These are phyloP conservation scores for Salicornia ramosissima DNA, from an alignment of 148 eudicot species.

Conservation along the genomic window DNA sequence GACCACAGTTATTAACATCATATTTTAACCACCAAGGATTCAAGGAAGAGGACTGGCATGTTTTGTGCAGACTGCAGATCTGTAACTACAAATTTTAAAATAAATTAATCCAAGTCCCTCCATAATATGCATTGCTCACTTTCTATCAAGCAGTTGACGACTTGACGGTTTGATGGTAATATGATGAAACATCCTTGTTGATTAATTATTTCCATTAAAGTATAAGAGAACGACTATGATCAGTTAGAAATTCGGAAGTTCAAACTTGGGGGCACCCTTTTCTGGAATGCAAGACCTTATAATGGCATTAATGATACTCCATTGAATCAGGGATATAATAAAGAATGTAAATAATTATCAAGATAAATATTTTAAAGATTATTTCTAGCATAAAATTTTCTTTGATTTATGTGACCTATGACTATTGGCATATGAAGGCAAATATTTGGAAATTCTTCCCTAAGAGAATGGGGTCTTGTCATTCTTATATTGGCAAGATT, in stretches of 20 bases:
- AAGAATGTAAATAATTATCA: too few relatives aligned
- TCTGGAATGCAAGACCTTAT: neutral
- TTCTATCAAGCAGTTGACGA: neutral
- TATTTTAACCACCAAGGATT: neutral
- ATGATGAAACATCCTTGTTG: neutral
- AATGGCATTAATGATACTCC: too few relatives aligned
- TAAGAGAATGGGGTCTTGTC: too few relatives aligned
- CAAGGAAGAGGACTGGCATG: neutral
- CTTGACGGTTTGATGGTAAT: neutral
- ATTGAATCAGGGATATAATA: too few relatives aligned
- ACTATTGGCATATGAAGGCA: too few relatives aligned
- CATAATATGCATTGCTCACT: neutral
- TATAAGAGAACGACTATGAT: neutral
- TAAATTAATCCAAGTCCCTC: neutral
- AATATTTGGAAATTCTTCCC: too few relatives aligned
- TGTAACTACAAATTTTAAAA: neutral
- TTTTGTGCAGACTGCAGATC: neutral
- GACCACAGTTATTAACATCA: too few relatives aligned
- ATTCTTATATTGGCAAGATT: too few relatives aligned
- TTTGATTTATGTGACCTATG: neutral
- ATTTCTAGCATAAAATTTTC: too few relatives aligned
- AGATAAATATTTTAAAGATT: too few relatives aligned
- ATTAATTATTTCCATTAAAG: neutral
- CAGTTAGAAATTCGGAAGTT: neutral
- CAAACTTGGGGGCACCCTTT: neutral